Conservation (phyloP, 768 basidiomycete species). For the Podaxis rugospora region DNA sequence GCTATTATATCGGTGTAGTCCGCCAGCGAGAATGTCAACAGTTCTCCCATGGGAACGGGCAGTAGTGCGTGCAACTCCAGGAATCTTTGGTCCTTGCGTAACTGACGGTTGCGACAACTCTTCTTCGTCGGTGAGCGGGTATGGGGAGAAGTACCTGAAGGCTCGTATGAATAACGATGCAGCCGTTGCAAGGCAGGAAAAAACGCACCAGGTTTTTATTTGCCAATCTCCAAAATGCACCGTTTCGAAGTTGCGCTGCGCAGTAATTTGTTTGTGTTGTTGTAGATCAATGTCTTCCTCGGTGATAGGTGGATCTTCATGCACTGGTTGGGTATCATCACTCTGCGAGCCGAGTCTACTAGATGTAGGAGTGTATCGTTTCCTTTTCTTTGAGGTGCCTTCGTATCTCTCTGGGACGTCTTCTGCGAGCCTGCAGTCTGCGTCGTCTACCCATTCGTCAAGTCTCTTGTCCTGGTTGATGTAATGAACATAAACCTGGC, state of each 20-base stretch:
- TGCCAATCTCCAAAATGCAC: constrained; percentile 84
- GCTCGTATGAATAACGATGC: neutral
- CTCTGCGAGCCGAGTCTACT: constrained; percentile 18
- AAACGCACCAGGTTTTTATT: constrained; percentile 81
- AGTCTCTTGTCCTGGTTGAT: constrained; percentile 64
- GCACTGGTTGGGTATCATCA: constrained; percentile 17
- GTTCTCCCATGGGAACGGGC: constrained; percentile 67
- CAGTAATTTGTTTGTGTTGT: constrained; percentile 61
- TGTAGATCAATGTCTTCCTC: constrained; percentile 70
- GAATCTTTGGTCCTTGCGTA: constrained; percentile 33
- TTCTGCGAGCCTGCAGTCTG: constrained; percentile 28
- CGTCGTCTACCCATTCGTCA: constrained; percentile 65
- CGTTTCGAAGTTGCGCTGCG: constrained; percentile 80
- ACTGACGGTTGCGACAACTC: constrained; percentile 15
- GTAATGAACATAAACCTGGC: constrained; percentile 70
- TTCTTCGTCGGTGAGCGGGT: constrained; percentile 73
- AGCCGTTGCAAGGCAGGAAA: neutral
- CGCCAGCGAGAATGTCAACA: constrained; percentile 66
- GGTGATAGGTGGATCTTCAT: constrained; percentile 39
- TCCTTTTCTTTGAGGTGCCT: constrained; percentile 25
- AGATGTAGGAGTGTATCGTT: constrained; percentile 32
- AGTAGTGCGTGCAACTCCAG: constrained; percentile 45
- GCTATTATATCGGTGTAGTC: constrained; percentile 43
- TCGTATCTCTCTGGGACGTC: constrained; percentile 19
- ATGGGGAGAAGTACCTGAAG: constrained; percentile 89